phyloP scores from a whole-genome alignment of 2,329 filamentous ascomycete species.

The Alternaria viburni region DNA sequence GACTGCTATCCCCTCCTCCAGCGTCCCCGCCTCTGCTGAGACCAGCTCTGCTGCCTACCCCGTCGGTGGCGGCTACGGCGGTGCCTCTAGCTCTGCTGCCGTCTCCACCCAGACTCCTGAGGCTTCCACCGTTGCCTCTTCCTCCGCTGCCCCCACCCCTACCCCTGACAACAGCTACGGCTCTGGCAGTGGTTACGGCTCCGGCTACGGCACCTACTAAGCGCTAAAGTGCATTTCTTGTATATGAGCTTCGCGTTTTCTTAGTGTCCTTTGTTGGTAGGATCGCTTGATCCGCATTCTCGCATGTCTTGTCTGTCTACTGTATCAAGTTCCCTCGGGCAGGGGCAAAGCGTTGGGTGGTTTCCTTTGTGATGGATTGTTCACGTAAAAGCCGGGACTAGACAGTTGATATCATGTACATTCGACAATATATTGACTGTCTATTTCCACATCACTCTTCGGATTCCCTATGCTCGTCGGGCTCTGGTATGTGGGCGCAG shows the following conservation, averaged over 20 bases:
- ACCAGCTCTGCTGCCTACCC: conserved; percentile 22
- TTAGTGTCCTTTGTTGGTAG: conserved; percentile 17
- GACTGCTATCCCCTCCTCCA: conserved; percentile 19
- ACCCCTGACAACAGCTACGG: conserved; percentile 7
- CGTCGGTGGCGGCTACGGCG: conserved; percentile 17
- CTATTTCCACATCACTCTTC: conserved; percentile 5
- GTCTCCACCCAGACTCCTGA: conserved; percentile 16
- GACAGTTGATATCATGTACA: conserved; percentile 16
- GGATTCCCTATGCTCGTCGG: not conserved
- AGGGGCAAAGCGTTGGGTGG: conserved; percentile 21
- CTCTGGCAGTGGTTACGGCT: conserved; percentile 22
- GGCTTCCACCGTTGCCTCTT: conserved; percentile 5
- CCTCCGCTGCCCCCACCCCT: conserved; percentile 19
- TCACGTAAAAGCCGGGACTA: conserved; percentile 10
- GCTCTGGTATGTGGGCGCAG: not conserved
- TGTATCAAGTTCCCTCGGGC: conserved; percentile 28
- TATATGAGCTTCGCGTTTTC: conserved; percentile 27
- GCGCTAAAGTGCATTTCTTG: conserved; percentile 8
- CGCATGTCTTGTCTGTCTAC: conserved; percentile 31
- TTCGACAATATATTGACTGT: conserved; percentile 33
- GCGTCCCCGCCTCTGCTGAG: conserved; percentile 12
- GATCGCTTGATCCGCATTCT: conserved; percentile 34
- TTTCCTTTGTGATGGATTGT: conserved; percentile 24
- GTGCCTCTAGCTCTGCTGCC: conserved; percentile 13
- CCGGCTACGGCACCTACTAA: conserved; percentile 35